Evolutionary conservation across 176 grass and related monocot genomes (phyloP).

Genomic region (Ananas comosus): DNA sequence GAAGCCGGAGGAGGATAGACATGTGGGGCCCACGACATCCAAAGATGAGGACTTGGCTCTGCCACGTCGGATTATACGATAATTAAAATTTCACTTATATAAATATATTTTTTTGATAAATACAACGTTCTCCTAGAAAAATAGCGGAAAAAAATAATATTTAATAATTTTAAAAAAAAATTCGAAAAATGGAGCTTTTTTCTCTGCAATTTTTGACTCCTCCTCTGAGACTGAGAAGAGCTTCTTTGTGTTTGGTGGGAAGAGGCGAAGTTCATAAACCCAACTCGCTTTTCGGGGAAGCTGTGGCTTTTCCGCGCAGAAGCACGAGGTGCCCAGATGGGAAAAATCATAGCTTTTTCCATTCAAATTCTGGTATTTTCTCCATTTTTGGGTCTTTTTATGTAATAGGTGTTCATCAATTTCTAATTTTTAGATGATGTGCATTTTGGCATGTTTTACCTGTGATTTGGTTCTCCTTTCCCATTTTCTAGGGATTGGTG

Average conservation of each 20-base stretch:
- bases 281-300: neutral
- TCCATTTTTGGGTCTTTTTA: neutral
- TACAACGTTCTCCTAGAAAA: neutral
- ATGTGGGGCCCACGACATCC: constrained; percentile 4
- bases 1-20: neutral
- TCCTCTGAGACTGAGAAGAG: neutral
- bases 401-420: neutral
- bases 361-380: constrained; percentile 5
- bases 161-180: too few relatives aligned
- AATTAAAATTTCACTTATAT: neutral
- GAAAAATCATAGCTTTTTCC: neutral
- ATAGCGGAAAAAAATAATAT: neutral
- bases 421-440: too few relatives aligned
- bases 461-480: too few relatives aligned
- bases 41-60: neutral
- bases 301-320: neutral
- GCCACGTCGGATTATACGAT: constrained; percentile 6
- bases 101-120: neutral
- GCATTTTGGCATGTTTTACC: too few relatives aligned
- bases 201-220: neutral
- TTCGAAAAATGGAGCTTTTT: constrained; percentile 3
- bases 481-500: too few relatives aligned
- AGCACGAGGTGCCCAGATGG: neutral
- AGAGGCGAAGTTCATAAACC: neutral
- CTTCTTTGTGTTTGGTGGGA: neutral